These are phyloP conservation scores for Colletotrichum acutatum DNA, from an alignment of 2,329 filamentous ascomycete genomes.

Conservation along the genomic window DNA sequence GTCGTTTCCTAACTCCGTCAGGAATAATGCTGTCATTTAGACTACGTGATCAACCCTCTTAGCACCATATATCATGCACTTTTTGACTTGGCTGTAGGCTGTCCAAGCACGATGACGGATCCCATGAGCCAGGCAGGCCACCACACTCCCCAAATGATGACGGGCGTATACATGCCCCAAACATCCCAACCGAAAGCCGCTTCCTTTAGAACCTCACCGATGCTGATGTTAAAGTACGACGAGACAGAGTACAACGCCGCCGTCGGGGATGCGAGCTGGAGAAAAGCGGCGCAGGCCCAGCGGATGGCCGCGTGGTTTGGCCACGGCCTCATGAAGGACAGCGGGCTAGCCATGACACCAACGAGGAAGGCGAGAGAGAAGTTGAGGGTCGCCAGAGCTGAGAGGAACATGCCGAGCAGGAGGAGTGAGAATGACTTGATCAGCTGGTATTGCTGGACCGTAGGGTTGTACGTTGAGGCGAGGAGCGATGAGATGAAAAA, in stretches of 20 bases:
- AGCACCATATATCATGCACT: not conserved
- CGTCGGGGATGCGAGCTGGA: slow-evolving; percentile 72
- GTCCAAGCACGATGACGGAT: slow-evolving; percentile 63
- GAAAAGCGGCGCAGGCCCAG: slow-evolving; percentile 58
- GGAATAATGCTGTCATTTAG: not conserved
- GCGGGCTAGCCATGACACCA: slow-evolving; percentile 80
- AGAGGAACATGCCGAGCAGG: slow-evolving; percentile 89
- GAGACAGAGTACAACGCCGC: slow-evolving; percentile 63
- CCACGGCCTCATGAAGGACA: slow-evolving; percentile 76
- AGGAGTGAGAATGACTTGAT: slow-evolving; percentile 94
- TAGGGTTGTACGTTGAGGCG: slow-evolving; percentile 62
- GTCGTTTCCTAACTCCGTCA: not conserved
- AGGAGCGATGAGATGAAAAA: slow-evolving; percentile 66
- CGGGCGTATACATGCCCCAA: slow-evolving; percentile 88
- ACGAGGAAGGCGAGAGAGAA: slow-evolving; percentile 91
- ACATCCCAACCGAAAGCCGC: slow-evolving; percentile 91
- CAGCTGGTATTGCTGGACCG: slow-evolving; percentile 77
- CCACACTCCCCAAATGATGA: slow-evolving; percentile 95
- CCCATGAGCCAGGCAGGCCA: slow-evolving; percentile 90
- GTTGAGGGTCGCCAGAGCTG: slow-evolving; percentile 93
- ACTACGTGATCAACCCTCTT: not conserved
- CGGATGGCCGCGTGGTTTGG: slow-evolving; percentile 50
- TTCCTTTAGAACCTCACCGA: slow-evolving; percentile 72
- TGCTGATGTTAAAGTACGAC: slow-evolving; percentile 48
- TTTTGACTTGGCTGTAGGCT: slow-evolving; percentile 1